Conservation (phyloP, 352 stramenopile species). For the Pythium brachiatum region DNA sequence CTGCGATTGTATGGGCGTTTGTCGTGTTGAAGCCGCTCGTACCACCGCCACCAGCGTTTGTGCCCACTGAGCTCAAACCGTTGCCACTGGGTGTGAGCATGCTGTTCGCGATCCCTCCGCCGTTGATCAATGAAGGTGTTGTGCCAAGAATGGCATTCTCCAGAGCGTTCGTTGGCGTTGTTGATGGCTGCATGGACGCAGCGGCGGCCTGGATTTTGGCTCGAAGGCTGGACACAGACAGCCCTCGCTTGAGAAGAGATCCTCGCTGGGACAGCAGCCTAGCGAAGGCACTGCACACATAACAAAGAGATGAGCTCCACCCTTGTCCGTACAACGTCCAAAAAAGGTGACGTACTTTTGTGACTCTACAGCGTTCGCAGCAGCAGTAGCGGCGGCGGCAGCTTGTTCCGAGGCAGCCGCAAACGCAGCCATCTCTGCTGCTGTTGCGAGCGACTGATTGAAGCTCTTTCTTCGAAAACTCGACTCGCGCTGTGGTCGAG, state of each 20-base stretch:
- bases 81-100: conserved; percentile 26
- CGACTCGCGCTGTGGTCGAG: conserved; percentile 20
- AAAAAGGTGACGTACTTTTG: conserved; percentile 21
- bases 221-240: conserved; percentile 29
- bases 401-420: conserved; percentile 16
- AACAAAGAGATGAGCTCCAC: not conserved
- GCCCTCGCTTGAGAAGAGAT: conserved; percentile 51
- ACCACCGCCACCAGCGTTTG: conserved; percentile 19
- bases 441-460: conserved; percentile 6
- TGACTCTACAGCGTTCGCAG: conserved; percentile 8
- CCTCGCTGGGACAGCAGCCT: conserved; percentile 60
- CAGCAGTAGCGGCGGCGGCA: not conserved
- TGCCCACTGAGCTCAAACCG: conserved; percentile 20
- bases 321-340: too few species aligned
- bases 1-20: conserved; percentile 40
- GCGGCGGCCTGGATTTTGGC: conserved; percentile 18
- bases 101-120: conserved; percentile 10
- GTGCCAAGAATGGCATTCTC: conserved; percentile 68
- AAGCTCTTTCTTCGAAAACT: conserved; percentile 25
- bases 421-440: conserved; percentile 15
- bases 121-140: conserved; percentile 24
- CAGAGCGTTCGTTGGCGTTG: conserved; percentile 48
- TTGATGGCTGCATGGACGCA: conserved; percentile 33
- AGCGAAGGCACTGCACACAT: conserved; percentile 45
- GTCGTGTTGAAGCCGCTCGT: conserved; percentile 38